Conservation (phyloP, 2,329 filamentous ascomycete species). For the Aspergillus tanneri region DNA sequence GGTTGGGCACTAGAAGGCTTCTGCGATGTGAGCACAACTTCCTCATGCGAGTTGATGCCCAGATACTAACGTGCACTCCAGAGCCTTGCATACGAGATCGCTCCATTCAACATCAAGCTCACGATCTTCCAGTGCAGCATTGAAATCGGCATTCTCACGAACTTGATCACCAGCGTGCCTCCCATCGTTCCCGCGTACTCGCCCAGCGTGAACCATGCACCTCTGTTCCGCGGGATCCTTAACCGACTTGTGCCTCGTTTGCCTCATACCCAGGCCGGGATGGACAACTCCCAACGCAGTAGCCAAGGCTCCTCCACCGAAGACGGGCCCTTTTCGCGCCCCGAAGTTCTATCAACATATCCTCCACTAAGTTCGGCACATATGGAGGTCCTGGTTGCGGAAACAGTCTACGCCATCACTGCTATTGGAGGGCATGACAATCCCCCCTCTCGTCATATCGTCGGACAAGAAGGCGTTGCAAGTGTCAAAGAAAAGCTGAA, state of each 20-base stretch:
- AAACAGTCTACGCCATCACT: slow-evolving; percentile 86
- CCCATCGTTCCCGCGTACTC: slow-evolving; percentile 68
- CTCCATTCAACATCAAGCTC: slow-evolving; percentile 94
- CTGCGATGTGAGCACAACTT: slow-evolving; percentile 65
- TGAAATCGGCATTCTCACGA: slow-evolving; percentile 84
- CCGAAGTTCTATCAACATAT: slow-evolving; percentile 65
- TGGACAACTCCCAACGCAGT: slow-evolving; percentile 17
- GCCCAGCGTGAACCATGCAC: slow-evolving; percentile 69
- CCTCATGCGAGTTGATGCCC: not conserved
- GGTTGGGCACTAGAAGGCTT: slow-evolving; percentile 96
- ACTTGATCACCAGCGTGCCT: slow-evolving; percentile 80
- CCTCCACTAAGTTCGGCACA: slow-evolving; percentile 68
- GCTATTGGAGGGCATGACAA: slow-evolving; percentile 96
- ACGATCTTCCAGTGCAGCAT: slow-evolving; percentile 95
- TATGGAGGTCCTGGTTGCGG: slow-evolving; percentile 72
- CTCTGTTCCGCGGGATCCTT: slow-evolving; percentile 79
- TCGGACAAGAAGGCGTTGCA: slow-evolving; percentile 81
- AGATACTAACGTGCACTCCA: slow-evolving; percentile 25
- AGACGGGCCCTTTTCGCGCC: slow-evolving; percentile 38
- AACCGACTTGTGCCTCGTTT: slow-evolving; percentile 75
- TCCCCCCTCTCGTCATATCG: slow-evolving; percentile 88
- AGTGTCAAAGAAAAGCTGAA: slow-evolving; percentile 95
- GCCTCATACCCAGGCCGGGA: slow-evolving; percentile 49
- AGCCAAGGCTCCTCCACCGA: slow-evolving; percentile 27
- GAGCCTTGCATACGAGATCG: slow-evolving; percentile 89